phyloP scores from a whole-genome alignment of 2,329 filamentous ascomycete genomes.

The Talaromyces sp. region DNA sequence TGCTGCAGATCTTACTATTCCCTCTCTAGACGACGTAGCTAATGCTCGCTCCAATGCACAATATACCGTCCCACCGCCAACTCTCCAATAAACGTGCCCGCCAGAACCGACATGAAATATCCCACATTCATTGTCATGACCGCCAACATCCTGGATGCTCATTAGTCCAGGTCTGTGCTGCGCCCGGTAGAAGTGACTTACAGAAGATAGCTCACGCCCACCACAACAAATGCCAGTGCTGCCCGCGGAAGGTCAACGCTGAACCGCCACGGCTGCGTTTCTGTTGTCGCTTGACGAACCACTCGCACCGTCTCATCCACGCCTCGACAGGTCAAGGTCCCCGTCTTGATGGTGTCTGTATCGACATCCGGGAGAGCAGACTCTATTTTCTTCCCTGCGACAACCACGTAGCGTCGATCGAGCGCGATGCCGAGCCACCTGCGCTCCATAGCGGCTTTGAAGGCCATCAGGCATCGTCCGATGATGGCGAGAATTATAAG shows the following conservation, averaged over 20 bases:
- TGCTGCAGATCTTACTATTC: not conserved
- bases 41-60: constrained; percentile 49
- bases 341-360: constrained; percentile 48
- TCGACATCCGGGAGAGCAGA: constrained; percentile 55
- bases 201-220: constrained; percentile 81
- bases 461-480: constrained; percentile 68
- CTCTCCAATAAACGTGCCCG: constrained; percentile 79
- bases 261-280: constrained; percentile 70
- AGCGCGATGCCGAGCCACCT: constrained; percentile 69
- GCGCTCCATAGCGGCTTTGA: constrained; percentile 58
- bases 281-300: constrained; percentile 55
- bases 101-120: constrained; percentile 77
- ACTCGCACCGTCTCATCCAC: constrained; percentile 77
- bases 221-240: constrained; percentile 64
- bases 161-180: not conserved
- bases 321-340: constrained; percentile 68
- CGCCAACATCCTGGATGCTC: constrained; percentile 69
- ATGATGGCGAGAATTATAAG: constrained; percentile 70
- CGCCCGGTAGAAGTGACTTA: constrained; percentile 49
- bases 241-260: constrained; percentile 75
- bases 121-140: constrained; percentile 88
- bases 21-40: not conserved
- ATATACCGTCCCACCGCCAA: constrained; percentile 71
- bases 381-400: constrained; percentile 61
- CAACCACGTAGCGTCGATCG: constrained; percentile 71